phyloP scores from a whole-genome alignment of 768 basidiomycete genomes.

The Auriculariales sp. region DNA sequence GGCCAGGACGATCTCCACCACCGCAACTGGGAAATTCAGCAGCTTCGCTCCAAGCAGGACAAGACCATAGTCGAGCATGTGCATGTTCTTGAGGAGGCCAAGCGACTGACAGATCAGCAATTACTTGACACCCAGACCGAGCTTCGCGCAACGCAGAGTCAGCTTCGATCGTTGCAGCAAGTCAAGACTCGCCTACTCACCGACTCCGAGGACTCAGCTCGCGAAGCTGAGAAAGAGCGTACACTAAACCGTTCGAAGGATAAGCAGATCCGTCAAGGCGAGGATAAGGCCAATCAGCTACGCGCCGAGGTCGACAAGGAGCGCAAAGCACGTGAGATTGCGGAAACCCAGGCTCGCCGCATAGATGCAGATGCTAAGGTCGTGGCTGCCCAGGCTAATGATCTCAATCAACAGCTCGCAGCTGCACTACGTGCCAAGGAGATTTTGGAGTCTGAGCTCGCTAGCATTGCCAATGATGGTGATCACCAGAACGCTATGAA shows the following conservation, averaged over 20 bases:
- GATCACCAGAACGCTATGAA: constrained; percentile 39
- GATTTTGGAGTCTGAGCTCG: constrained; percentile 50
- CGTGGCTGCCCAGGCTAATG: constrained; percentile 38
- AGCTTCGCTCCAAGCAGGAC: constrained; percentile 77
- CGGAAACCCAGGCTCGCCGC: constrained; percentile 46
- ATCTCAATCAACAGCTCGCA: constrained; percentile 37
- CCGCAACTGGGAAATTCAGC: constrained; percentile 76
- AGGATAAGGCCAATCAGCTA: constrained; percentile 43
- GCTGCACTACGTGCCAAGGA: constrained; percentile 47
- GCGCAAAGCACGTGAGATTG: constrained; percentile 44
- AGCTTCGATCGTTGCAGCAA: constrained; percentile 80
- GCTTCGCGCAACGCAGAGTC: constrained; percentile 52
- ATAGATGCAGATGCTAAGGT: constrained; percentile 47
- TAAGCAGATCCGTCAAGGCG: constrained; percentile 46
- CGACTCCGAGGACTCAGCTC: constrained; percentile 70
- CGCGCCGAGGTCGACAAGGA: constrained; percentile 52
- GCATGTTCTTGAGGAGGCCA: constrained; percentile 90
- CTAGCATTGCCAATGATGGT: constrained; percentile 46
- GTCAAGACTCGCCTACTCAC: constrained; percentile 55
- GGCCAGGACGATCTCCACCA: constrained; percentile 65
- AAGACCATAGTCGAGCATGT: constrained; percentile 99
- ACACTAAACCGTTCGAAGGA: constrained; percentile 52
- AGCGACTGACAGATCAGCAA: constrained; percentile 84
- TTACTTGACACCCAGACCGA: constrained; percentile 70
- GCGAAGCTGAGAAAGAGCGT: constrained; percentile 60